Conservation (phyloP, 305 asterid species). For the Withania somnifera region DNA sequence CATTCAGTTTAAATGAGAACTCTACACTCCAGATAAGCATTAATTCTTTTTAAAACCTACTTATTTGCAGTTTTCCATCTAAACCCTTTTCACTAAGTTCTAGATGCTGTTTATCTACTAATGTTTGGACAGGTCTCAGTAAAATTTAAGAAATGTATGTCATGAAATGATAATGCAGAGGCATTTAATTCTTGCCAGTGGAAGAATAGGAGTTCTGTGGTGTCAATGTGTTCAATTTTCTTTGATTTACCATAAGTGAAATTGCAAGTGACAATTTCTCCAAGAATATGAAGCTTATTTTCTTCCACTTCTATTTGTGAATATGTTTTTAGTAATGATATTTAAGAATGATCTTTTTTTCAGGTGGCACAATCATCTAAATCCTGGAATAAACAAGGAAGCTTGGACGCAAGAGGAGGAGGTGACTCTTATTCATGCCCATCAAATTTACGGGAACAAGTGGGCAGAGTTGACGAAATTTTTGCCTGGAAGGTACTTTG, state of each 20-base stretch:
- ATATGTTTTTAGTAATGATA: background rate
- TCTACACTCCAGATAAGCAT: background rate
- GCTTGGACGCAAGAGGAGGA: conserved; percentile 99
- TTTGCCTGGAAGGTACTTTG: conserved; percentile 88
- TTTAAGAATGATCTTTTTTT: conserved; percentile 1
- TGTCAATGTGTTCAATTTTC: background rate
- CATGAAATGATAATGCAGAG: background rate
- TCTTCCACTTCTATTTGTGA: background rate
- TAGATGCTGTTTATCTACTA: background rate
- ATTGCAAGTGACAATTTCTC: background rate
- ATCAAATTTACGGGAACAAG: conserved; percentile 61
- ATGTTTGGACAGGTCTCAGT: background rate
- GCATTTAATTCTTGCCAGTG: background rate
- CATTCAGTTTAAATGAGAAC: background rate
- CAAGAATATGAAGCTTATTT: background rate
- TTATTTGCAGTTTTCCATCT: background rate
- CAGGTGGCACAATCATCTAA: conserved; percentile 96
- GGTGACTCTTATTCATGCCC: conserved; percentile 86
- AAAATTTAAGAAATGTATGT: background rate
- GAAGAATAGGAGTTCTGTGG: background rate
- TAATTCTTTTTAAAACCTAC: background rate
- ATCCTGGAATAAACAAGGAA: conserved; percentile 87
- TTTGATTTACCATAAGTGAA: background rate
- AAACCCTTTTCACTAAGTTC: background rate
- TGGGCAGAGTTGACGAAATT: conserved; percentile 98